These are phyloP conservation scores for Fusarium sp. DNA, from an alignment of 2,329 filamentous ascomycete genomes.

Conservation along the genomic window DNA sequence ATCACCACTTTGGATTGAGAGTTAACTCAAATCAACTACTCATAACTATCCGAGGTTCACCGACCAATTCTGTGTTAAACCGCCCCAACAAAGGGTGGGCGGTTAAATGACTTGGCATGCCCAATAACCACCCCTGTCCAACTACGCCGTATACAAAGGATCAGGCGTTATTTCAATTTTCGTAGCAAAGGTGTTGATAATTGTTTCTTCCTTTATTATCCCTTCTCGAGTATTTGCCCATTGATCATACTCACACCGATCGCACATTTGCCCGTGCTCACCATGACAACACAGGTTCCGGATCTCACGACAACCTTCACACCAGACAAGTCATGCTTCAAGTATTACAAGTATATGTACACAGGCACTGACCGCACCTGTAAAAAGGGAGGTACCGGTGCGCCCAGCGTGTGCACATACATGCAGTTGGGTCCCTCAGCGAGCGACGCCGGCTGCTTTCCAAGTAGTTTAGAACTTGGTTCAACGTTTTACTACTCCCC, in stretches of 20 bases:
- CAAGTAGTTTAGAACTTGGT: not conserved
- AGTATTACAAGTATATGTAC: conserved; percentile 14
- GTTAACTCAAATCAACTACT: not conserved
- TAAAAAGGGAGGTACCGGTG: not conserved
- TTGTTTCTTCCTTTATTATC: not conserved
- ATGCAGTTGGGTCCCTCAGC: conserved; percentile 1
- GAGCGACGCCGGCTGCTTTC: not conserved
- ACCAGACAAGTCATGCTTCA: not conserved
- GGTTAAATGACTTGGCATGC: not conserved
- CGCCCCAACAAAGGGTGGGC: not conserved
- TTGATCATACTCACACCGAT: not conserved
- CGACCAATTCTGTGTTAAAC: not conserved
- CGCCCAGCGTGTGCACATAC: conserved; percentile 1
- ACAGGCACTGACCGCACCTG: conserved; percentile 3
- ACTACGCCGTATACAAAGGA: not conserved
- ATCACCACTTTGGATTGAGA: fast-evolving
- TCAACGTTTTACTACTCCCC: conserved; percentile 4
- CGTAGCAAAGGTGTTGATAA: not conserved
- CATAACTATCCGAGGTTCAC: not conserved
- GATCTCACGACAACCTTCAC: conserved; percentile 12
- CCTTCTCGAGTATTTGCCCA: no score
- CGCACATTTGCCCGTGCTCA: not conserved
- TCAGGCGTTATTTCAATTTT: not conserved
- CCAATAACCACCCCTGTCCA: not conserved
- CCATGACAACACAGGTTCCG: not conserved